Percentiles rank a stretch among this genome's conserved stretches.
phyloP scores from a whole-genome alignment of 2,329 filamentous ascomycete genomes.

The Apiospora koreana region DNA sequence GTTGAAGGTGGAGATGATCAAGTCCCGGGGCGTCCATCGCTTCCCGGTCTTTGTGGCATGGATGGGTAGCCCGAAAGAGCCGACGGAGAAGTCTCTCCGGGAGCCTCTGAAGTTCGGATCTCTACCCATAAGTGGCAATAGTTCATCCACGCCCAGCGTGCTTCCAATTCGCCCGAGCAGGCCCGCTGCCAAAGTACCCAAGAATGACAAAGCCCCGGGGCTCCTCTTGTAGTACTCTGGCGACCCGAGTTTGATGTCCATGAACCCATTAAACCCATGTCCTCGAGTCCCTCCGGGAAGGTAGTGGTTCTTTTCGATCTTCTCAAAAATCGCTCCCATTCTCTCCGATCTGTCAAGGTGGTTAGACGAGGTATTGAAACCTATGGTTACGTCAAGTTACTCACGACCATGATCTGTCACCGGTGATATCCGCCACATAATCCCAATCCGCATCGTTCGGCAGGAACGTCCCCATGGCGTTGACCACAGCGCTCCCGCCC shows the following conservation, averaged over 20 bases:
- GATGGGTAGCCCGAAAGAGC: slow-evolving; percentile 20
- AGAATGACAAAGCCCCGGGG: slow-evolving; percentile 7
- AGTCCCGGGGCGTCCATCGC: slow-evolving; percentile 48
- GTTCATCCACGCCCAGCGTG: not conserved
- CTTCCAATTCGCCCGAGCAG: not conserved
- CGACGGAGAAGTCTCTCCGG: slow-evolving; percentile 17
- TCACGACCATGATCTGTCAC: slow-evolving; percentile 24
- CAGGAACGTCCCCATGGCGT: slow-evolving; percentile 18
- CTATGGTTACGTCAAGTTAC: not conserved
- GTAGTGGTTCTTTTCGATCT: slow-evolving; percentile 24
- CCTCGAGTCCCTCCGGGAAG: slow-evolving; percentile 19
- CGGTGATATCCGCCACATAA: slow-evolving; percentile 23
- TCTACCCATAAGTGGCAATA: slow-evolving; percentile 16
- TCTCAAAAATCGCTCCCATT: slow-evolving; percentile 20
- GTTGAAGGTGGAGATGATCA: slow-evolving; percentile 35
- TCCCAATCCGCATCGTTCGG: slow-evolving; percentile 25
- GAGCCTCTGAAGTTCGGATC: slow-evolving; percentile 20
- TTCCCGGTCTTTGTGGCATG: slow-evolving; percentile 17
- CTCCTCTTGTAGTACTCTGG: slow-evolving; percentile 11
- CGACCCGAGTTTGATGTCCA: not conserved
- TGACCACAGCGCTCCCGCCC: slow-evolving; percentile 28
- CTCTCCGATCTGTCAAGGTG: slow-evolving; percentile 13
- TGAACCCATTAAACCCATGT: slow-evolving; percentile 22
- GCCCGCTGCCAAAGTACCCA: not conserved
- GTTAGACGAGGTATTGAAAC: not conserved